phyloP scores from a whole-genome alignment of 2,329 filamentous ascomycete species.

The Lithohypha guttulata region DNA sequence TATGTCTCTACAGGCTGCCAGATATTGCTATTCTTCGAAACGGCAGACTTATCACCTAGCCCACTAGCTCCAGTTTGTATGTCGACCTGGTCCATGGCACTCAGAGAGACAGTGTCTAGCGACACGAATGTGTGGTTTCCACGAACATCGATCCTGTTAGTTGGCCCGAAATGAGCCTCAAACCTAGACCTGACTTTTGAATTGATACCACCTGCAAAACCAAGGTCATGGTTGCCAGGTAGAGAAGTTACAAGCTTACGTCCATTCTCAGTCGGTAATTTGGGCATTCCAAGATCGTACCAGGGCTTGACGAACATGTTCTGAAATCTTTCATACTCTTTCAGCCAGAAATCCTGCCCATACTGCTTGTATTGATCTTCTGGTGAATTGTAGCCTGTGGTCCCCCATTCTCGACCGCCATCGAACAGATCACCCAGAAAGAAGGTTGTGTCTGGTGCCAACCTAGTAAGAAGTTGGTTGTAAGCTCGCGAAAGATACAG shows the following conservation, averaged over 20 bases:
- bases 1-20: slow-evolving; percentile 71
- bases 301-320: slow-evolving; percentile 69
- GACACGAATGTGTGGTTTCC: slow-evolving; percentile 95
- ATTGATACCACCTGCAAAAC: slow-evolving; percentile 79
- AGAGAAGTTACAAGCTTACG: slow-evolving; percentile 73
- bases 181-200: slow-evolving; percentile 71
- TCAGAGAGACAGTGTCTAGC: slow-evolving; percentile 78
- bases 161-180: slow-evolving; percentile 75
- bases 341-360: slow-evolving; percentile 71
- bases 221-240: slow-evolving; percentile 90
- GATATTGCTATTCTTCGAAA: slow-evolving; percentile 46
- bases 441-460: slow-evolving; percentile 78
- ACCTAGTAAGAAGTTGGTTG: slow-evolving; percentile 58
- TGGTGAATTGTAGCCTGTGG: slow-evolving; percentile 48
- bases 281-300: slow-evolving; percentile 43
- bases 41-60: slow-evolving; percentile 28
- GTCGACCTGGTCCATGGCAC: slow-evolving; percentile 54
- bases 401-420: slow-evolving; percentile 89
- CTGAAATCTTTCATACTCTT: slow-evolving; percentile 78
- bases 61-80: slow-evolving; percentile 37
- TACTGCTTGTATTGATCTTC: slow-evolving; percentile 65
- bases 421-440: slow-evolving; percentile 95
- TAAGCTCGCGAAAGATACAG: slow-evolving; percentile 81
- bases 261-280: slow-evolving; percentile 46
- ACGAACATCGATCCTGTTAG: slow-evolving; percentile 82